A percentile compares a stretch with the other conserved stretches of the same genome.
phyloP scores from a whole-genome alignment of 106 monocot species.

The Cymbidium sinense region DNA sequence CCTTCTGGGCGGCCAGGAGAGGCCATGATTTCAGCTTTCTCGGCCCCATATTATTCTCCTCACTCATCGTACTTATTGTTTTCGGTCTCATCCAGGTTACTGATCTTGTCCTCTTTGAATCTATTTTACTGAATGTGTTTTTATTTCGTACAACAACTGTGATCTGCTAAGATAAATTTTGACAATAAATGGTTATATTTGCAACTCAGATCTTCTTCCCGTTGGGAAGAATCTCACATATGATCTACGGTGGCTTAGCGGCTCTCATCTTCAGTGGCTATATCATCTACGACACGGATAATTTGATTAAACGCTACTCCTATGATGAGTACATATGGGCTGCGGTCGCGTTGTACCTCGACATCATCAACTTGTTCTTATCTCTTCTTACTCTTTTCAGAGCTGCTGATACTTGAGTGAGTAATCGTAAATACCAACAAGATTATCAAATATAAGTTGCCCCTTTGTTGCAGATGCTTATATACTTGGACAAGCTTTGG shows the following conservation, averaged over 20 bases:
- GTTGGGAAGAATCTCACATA: constrained; percentile 13
- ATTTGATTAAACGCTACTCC: constrained; percentile 43
- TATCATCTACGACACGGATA: constrained; percentile 33
- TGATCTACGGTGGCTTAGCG: constrained; percentile 14
- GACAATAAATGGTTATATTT: not conserved
- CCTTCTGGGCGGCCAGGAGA: constrained; percentile 45
- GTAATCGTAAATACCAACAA: not conserved
- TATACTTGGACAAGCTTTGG: not conserved
- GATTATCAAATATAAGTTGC: not conserved
- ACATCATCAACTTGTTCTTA: constrained; percentile 27
- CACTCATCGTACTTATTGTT: constrained; percentile 30
- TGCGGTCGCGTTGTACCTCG: constrained; percentile 24
- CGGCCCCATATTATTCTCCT: constrained; percentile 40
- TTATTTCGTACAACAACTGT: too few relatives aligned
- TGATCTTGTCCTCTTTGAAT: not conserved
- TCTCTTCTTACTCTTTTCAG: constrained; percentile 15
- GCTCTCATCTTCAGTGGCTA: constrained; percentile 24
- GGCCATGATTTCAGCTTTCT: constrained; percentile 49
- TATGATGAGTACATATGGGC: constrained; percentile 43
- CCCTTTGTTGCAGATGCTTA: not conserved
- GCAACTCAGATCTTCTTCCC: constrained; percentile 19
- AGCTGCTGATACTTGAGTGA: not conserved
- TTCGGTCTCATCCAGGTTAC: constrained; percentile 49
- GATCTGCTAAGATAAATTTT: not conserved
- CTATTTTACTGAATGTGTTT: not conserved